These are phyloP conservation scores for Psilocybe azurescens DNA, from an alignment of 768 basidiomycete species.

Conservation along the genomic window DNA sequence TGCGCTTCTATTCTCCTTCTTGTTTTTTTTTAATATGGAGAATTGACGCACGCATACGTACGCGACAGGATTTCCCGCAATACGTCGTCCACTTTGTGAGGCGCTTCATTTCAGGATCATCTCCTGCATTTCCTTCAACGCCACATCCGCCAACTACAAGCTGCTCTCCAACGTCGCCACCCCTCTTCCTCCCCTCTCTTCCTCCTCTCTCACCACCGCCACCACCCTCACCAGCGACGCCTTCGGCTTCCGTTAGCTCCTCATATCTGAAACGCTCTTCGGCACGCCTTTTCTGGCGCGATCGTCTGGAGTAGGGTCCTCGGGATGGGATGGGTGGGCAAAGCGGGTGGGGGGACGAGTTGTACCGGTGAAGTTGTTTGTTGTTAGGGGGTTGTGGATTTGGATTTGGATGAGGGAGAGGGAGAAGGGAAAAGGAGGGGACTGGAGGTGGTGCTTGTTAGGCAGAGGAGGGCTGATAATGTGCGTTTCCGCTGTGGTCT, in stretches of 20 bases:
- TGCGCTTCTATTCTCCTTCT: slow-evolving; percentile 28
- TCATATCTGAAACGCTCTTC: slow-evolving; percentile 70
- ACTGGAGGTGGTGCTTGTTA: slow-evolving; percentile 66
- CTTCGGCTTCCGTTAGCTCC: slow-evolving; percentile 87
- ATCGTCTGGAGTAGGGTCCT: slow-evolving; percentile 83
- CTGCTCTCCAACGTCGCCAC: not conserved
- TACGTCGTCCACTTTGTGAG: slow-evolving; percentile 70
- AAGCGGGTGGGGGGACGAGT: slow-evolving; percentile 55
- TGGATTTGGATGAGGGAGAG: slow-evolving; percentile 1
- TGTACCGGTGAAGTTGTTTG: slow-evolving; percentile 65
- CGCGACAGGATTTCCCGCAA: slow-evolving; percentile 64
- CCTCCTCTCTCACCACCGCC: slow-evolving; percentile 22
- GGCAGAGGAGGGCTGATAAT: slow-evolving; percentile 65
- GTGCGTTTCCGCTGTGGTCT: slow-evolving; percentile 41
- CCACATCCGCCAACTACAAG: slow-evolving; percentile 18
- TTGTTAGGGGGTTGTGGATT: slow-evolving; percentile 53
- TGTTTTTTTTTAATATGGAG: not conserved
- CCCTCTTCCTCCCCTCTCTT: slow-evolving; percentile 30
- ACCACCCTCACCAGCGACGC: slow-evolving; percentile 64
- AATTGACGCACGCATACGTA: not conserved
- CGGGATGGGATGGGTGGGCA: slow-evolving; percentile 70
- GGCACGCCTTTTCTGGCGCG: slow-evolving; percentile 79
- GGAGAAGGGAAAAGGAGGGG: slow-evolving; percentile 24
- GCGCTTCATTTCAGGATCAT: slow-evolving; percentile 74
- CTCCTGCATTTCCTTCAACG: slow-evolving; percentile 29